A percentile compares a stretch with the other conserved stretches of the same genome.
Conservation (phyloP, 2,329 filamentous ascomycete genomes). For the Fusarium ambrosium region DNA sequence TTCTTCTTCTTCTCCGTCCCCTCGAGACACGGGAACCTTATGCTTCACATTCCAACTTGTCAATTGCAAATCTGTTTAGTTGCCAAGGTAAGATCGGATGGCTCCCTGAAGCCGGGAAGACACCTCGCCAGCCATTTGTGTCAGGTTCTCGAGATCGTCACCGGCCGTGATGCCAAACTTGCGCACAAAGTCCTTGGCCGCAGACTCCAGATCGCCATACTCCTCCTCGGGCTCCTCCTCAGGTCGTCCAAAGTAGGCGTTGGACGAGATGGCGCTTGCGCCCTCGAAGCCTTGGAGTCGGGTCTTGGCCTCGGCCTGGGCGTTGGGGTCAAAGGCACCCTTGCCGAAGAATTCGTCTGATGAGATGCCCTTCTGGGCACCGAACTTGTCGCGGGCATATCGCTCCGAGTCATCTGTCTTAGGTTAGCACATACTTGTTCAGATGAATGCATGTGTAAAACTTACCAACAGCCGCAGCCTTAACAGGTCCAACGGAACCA, state of each 20-base stretch:
- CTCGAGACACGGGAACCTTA: constrained; percentile 20
- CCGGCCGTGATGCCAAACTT: constrained; percentile 96
- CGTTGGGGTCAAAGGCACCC: constrained; percentile 83
- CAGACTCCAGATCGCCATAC: constrained; percentile 92
- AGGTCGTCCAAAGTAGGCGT: constrained; percentile 95
- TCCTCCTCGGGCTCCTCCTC: constrained; percentile 85
- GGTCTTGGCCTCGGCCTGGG: constrained; percentile 87
- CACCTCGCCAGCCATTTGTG: constrained; percentile 85
- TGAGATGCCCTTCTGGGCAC: constrained; percentile 92
- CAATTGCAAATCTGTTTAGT: constrained; percentile 54
- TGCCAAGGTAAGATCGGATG: constrained; percentile 74
- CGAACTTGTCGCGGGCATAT: constrained; percentile 91
- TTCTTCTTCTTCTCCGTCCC: constrained; percentile 25
- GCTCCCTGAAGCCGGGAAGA: constrained; percentile 85
- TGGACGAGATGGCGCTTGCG: constrained; percentile 91
- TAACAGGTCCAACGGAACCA: constrained; percentile 84
- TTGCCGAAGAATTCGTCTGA: constrained; percentile 99
- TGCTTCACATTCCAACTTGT: constrained; percentile 6
- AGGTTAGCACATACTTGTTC: constrained; percentile 17
- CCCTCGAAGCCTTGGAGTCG: constrained; percentile 94
- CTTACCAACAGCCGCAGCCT: constrained; percentile 77
- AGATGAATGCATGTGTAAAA: not conserved
- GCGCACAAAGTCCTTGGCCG: constrained; percentile 95
- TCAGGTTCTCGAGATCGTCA: constrained; percentile 94
- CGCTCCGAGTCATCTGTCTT: constrained; percentile 78